Percentiles rank a stretch among this genome's conserved stretches.
These are phyloP conservation scores for Amorphotheca resinae DNA, from an alignment of 495 filamentous ascomycete genomes.

Conservation along the genomic window DNA sequence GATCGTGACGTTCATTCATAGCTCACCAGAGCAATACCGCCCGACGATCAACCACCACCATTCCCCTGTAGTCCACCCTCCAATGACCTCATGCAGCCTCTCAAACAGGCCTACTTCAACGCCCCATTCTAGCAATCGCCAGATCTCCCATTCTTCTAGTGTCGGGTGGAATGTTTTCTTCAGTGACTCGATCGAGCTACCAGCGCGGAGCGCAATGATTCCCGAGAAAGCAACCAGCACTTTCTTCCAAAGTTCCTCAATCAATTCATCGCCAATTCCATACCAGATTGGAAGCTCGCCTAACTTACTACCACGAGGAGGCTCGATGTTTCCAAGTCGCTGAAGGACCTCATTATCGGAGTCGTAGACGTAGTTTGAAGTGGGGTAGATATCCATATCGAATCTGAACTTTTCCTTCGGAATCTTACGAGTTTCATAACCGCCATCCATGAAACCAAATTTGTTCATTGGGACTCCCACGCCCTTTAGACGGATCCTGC, in stretches of 20 bases:
- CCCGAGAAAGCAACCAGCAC: slow-evolving; percentile 46
- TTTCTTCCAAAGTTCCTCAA: slow-evolving; percentile 51
- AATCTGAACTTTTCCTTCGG: slow-evolving; percentile 54
- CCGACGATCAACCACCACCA: slow-evolving; percentile 55
- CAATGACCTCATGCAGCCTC: slow-evolving; percentile 23
- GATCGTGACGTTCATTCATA: too few relatives aligned
- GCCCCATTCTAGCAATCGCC: slow-evolving; percentile 54
- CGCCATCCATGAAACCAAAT: slow-evolving; percentile 58
- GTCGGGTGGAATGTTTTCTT: slow-evolving; percentile 43
- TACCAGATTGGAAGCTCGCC: slow-evolving; percentile 62
- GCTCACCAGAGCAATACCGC: background rate
- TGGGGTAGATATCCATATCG: slow-evolving; percentile 45
- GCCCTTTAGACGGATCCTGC: slow-evolving; percentile 42
- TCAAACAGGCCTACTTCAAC: slow-evolving; percentile 33
- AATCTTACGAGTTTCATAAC: slow-evolving; percentile 60
- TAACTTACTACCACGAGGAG: slow-evolving; percentile 18
- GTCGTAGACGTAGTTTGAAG: slow-evolving; percentile 46
- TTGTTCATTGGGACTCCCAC: slow-evolving; percentile 49
- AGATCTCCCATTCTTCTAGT: slow-evolving; percentile 56
- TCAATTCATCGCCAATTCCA: slow-evolving; percentile 56
- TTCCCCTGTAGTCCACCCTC: slow-evolving; percentile 40
- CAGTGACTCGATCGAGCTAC: slow-evolving; percentile 39
- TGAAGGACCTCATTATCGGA: slow-evolving; percentile 34
- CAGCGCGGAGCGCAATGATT: slow-evolving; percentile 46
- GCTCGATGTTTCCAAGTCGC: background rate